A percentile compares a stretch with the other conserved stretches of the same genome.
phyloP scores from a whole-genome alignment of 2,329 filamentous ascomycete genomes.

The Curvularia sp. region DNA sequence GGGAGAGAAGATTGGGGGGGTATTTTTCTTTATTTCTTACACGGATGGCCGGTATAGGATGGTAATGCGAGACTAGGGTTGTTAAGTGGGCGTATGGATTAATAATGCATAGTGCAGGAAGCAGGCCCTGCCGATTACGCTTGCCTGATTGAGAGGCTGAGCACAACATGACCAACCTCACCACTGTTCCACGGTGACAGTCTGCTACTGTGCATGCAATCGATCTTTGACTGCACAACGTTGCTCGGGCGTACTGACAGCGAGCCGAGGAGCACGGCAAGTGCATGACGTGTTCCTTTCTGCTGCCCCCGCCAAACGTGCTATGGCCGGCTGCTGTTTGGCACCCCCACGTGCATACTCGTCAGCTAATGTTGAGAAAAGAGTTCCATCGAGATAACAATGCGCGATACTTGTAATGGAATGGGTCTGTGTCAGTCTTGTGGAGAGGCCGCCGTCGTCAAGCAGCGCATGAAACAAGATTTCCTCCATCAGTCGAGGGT shows the following conservation, averaged over 20 bases:
- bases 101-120: conserved; percentile 21
- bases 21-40: conserved; percentile 3
- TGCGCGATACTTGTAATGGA: conserved; percentile 11
- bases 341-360: conserved; percentile 24
- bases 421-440: conserved; percentile 27
- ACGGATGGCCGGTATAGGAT: conserved; percentile 4
- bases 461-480: conserved; percentile 16
- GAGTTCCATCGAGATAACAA: conserved; percentile 7
- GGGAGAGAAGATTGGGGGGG: background rate
- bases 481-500: background rate
- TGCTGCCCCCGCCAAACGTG: conserved; percentile 5
- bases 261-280: conserved; percentile 17
- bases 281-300: conserved; percentile 5
- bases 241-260: conserved; percentile 22
- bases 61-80: conserved; percentile 12
- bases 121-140: conserved; percentile 16
- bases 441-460: conserved; percentile 7
- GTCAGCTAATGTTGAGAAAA: conserved; percentile 14
- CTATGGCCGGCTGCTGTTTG: conserved; percentile 17
- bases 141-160: conserved; percentile 15
- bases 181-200: background rate
- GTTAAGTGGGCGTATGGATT: conserved; percentile 18
- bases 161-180: conserved; percentile 18
- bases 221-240: conserved; percentile 23
- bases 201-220: conserved; percentile 15